These are phyloP conservation scores for Crucibulum laeve DNA, from an alignment of 768 basidiomycete species.

Conservation along the genomic window DNA sequence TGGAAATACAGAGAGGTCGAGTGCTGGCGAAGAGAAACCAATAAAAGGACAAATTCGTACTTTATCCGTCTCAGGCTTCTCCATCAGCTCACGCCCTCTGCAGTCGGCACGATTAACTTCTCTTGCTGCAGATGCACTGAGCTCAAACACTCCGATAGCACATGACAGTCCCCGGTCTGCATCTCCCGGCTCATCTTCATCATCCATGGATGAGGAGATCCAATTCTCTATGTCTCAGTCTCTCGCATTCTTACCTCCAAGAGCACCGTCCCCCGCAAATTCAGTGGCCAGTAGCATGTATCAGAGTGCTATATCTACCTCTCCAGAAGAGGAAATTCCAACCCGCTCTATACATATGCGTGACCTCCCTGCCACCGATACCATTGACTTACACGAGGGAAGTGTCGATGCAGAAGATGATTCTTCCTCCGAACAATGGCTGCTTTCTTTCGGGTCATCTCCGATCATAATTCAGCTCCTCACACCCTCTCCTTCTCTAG, in stretches of 20 bases:
- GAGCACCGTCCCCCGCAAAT: slow-evolving; percentile 34
- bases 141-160: slow-evolving; percentile 20
- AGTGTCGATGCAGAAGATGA: neutral
- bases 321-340: neutral
- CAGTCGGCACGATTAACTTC: slow-evolving; percentile 12
- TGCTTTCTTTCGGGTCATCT: slow-evolving; percentile 61
- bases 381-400: neutral
- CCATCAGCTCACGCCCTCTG: slow-evolving; percentile 27
- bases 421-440: slow-evolving; percentile 30
- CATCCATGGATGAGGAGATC: slow-evolving; percentile 63
- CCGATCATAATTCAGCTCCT: slow-evolving; percentile 54
- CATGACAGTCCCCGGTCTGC: slow-evolving; percentile 18
- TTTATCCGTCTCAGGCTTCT: slow-evolving; percentile 53
- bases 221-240: slow-evolving; percentile 75
- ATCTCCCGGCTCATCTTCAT: slow-evolving; percentile 51
- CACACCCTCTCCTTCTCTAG: slow-evolving; percentile 33
- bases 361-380: slow-evolving; percentile 3
- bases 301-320: slow-evolving; percentile 60
- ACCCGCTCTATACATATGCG: neutral
- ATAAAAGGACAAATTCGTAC: slow-evolving; percentile 35
- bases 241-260: slow-evolving; percentile 53
- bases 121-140: slow-evolving; percentile 8
- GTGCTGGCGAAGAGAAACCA: slow-evolving; percentile 4
- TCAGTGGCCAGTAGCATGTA: slow-evolving; percentile 71
- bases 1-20: slow-evolving; percentile 2